Conservation (phyloP, 176 grass and related monocot species). For the Avena atlantica region DNA sequence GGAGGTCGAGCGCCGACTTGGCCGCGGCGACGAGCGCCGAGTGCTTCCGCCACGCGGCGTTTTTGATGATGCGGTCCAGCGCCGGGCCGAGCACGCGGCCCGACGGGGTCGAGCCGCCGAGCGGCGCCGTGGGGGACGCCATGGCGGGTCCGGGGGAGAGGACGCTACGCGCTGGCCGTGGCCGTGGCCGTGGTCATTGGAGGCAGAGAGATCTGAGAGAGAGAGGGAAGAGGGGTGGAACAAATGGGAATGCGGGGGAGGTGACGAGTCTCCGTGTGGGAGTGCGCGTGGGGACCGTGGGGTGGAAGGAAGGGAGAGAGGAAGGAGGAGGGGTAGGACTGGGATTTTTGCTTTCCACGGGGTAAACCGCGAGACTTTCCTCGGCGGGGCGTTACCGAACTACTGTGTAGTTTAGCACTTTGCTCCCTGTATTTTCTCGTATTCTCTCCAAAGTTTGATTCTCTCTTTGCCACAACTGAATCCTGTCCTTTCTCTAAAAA, state of each 20-base stretch:
- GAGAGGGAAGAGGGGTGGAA: conserved; percentile 37
- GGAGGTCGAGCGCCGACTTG: conserved; percentile 84
- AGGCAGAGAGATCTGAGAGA: conserved; percentile 51
- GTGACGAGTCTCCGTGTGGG: conserved; percentile 27
- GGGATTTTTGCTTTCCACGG: conserved; percentile 14
- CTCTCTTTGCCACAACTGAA: not conserved
- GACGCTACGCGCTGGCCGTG: conserved; percentile 34
- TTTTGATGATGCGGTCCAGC: conserved; percentile 96
- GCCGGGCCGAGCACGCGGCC: conserved; percentile 81
- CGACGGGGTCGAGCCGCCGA: conserved; percentile 69
- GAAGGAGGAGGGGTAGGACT: conserved; percentile 43
- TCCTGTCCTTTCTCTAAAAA: not conserved
- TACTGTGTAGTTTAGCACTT: not conserved
- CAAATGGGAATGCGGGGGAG: conserved; percentile 44
- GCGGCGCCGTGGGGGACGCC: conserved; percentile 49
- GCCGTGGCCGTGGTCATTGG: conserved; percentile 42
- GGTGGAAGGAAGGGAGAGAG: conserved; percentile 26
- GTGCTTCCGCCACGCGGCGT: conserved; percentile 90
- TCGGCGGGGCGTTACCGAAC: not conserved
- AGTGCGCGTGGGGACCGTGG: conserved; percentile 43
- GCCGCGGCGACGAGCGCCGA: conserved; percentile 69
- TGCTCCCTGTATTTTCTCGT: not conserved
- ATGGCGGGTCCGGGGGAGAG: not conserved
- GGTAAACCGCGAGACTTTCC: not conserved
- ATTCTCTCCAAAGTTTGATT: conserved; percentile 10